Evolutionary conservation across 2,329 filamentous ascomycete species (phyloP).

Genomic region (Aspergillus japonicus): DNA sequence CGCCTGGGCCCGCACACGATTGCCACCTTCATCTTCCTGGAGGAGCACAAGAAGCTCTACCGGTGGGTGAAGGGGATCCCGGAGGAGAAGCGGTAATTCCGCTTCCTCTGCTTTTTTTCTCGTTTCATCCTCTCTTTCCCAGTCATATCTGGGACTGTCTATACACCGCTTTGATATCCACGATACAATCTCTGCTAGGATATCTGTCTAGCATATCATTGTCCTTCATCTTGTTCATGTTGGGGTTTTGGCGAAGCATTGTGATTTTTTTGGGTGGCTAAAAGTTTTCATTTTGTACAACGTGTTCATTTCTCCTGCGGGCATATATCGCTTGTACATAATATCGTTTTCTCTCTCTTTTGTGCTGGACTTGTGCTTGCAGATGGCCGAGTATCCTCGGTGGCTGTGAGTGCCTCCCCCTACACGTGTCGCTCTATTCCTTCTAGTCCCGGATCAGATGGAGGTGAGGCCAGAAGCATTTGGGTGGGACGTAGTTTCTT

Average conservation of each 20-base stretch:
- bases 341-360: neutral
- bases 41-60: conserved; percentile 67
- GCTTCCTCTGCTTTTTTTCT: conserved; percentile 4
- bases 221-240: conserved; percentile 3
- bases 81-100: conserved; percentile 56
- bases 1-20: conserved; percentile 65
- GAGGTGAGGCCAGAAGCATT: no score
- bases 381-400: no score
- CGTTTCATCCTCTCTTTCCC: neutral
- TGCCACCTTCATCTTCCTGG: conserved; percentile 64
- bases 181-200: neutral
- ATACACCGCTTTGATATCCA: neutral
- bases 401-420: no score
- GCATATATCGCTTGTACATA: conserved; percentile 4
- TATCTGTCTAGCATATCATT: neutral
- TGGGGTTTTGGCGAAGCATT: conserved; percentile 7
- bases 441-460: no score
- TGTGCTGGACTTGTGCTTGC: neutral
- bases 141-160: neutral
- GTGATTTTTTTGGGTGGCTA: conserved; percentile 1
- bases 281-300: conserved; percentile 7
- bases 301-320: conserved; percentile 1
- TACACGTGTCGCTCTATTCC: no score
- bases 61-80: conserved; percentile 40
- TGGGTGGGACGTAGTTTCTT: neutral